A percentile compares a stretch with the other conserved stretches of the same genome.
phyloP scores from a whole-genome alignment of 768 basidiomycete genomes.

The Phaeotremella skinneri region DNA sequence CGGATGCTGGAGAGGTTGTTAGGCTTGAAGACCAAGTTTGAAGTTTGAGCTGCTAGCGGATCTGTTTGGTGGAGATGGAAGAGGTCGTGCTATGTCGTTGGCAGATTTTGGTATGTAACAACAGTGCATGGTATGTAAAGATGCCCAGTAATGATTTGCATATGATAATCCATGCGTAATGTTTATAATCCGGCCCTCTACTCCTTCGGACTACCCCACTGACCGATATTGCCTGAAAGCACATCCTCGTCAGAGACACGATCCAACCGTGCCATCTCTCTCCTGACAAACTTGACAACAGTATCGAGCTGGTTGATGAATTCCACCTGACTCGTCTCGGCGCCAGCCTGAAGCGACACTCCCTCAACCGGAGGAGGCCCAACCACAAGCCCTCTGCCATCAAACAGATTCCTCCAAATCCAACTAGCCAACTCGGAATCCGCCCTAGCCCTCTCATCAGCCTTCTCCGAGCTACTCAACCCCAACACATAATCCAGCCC shows the following conservation, averaged over 20 bases:
- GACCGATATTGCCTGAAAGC: slow-evolving; percentile 46
- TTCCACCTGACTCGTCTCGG: slow-evolving; percentile 54
- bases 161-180: background rate
- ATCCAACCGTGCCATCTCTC: slow-evolving; percentile 71
- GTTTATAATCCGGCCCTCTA: background rate
- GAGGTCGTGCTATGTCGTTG: too few species aligned
- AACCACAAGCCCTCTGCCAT: slow-evolving; percentile 59
- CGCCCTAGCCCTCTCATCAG: slow-evolving; percentile 63
- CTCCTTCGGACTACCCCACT: slow-evolving; percentile 30
- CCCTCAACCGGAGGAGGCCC: background rate
- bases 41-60: too few species aligned
- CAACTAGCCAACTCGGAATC: slow-evolving; percentile 83
- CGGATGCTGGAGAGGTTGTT: slow-evolving; percentile 43
- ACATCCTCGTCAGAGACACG: slow-evolving; percentile 56
- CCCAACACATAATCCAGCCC: slow-evolving; percentile 69
- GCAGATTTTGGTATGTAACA: background rate
- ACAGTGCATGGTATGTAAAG: background rate
- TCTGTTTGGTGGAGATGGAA: too few species aligned
- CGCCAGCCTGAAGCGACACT: slow-evolving; percentile 10
- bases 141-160: too few species aligned
- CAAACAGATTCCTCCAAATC: slow-evolving; percentile 88
- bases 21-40: slow-evolving; percentile 32
- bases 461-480: slow-evolving; percentile 68
- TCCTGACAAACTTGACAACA: slow-evolving; percentile 66
- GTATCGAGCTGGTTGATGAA: slow-evolving; percentile 74